Base-by-base conservation (phyloP, 2,329 filamentous ascomycete species). In the Trichophyton equinum region DNA sequence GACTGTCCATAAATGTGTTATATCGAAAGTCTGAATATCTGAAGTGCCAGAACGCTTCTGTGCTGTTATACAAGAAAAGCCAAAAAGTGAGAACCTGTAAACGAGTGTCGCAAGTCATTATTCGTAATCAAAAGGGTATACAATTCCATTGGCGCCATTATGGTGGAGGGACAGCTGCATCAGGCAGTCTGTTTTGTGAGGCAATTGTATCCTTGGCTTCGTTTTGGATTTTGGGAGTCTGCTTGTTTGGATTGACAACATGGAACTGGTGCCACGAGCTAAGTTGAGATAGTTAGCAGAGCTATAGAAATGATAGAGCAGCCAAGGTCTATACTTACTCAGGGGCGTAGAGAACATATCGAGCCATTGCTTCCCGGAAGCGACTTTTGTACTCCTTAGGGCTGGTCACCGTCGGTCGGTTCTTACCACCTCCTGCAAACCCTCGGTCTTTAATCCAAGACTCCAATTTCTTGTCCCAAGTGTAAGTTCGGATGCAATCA, bases 381-480 rank as follows among this genome's bases (percentile, higher is more conserved):
- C 94, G 85, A 67, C 88, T 91, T 74, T 96, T 95, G 73, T 99
- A 99, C 75, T 99, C 94, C 76, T 94, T 95, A 1, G 94, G 95
- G 74, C 89, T 95, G 9, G 94, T 99, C 58, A 99, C 94, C 0
- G 94, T 99, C 7, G 95, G 95, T 64, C 90, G 83, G 67, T 86
- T 86, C 73, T 86, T 86, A 68, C 95, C 89, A 61, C 88, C 84
- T 33, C 86, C 85, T 62, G 86, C 87, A 68, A 91, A 90, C 0
- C 89, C 94, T 44, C 92, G 87, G 70, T 97, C 91, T 75, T 99
- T 99, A 81, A 99, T 96, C 94, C 94, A 99, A 60, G 87, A 94
- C 77, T 99, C 94, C n/a, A 99, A 82, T 72, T 96, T 96, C 80
- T 99, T 99, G 78, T 99, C 94, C 91, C 94, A 99, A 0, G 94